Percentiles rank a stretch among this genome's conserved stretches.
Evolutionary conservation across 371 early-diverging fungal genomes (phyloP).

Genomic region (Basidiobolus meristosporus): DNA sequence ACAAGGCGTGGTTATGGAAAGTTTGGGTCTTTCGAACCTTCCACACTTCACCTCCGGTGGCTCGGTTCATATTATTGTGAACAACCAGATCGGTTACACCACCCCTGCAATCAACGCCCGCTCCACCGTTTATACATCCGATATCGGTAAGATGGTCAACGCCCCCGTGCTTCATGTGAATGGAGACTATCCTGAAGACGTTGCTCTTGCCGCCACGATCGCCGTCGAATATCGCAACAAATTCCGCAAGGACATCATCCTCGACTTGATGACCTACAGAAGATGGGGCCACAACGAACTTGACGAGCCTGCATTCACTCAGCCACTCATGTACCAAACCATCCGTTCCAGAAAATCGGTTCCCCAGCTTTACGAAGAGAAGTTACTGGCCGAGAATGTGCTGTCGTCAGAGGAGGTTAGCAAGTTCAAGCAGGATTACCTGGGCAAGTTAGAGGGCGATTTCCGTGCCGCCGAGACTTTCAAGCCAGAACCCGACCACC

Average conservation of each 20-base stretch:
- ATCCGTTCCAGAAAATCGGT: slow-evolving; percentile 70
- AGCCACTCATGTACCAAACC: slow-evolving; percentile 87
- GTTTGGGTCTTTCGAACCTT: slow-evolving; percentile 79
- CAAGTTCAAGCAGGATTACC: neutral
- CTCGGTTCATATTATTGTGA: slow-evolving; percentile 86
- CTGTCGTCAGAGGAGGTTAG: neutral
- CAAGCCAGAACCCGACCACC: slow-evolving; percentile 35
- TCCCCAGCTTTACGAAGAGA: slow-evolving; percentile 60
- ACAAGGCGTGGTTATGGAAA: slow-evolving; percentile 88
- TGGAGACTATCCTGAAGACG: slow-evolving; percentile 87
- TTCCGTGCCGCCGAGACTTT: too few relatives aligned
- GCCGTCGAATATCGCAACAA: slow-evolving; percentile 81
- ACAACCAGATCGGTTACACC: slow-evolving; percentile 95
- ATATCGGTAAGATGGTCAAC: slow-evolving; percentile 87
- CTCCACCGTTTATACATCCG: slow-evolving; percentile 76
- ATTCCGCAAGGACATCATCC: slow-evolving; percentile 80
- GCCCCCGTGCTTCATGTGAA: slow-evolving; percentile 93
- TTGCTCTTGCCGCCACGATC: slow-evolving; percentile 60
- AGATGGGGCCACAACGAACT: slow-evolving; percentile 95
- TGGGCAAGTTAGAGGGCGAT: too few relatives aligned
- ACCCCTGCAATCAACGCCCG: slow-evolving; percentile 84
- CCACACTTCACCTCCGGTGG: slow-evolving; percentile 88
- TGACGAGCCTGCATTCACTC: slow-evolving; percentile 94
- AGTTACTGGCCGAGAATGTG: slow-evolving; percentile 9
- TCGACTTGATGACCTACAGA: slow-evolving; percentile 86